Conservation (phyloP, 805 yeast genomes). For the Hanseniaspora guilliermondii region DNA sequence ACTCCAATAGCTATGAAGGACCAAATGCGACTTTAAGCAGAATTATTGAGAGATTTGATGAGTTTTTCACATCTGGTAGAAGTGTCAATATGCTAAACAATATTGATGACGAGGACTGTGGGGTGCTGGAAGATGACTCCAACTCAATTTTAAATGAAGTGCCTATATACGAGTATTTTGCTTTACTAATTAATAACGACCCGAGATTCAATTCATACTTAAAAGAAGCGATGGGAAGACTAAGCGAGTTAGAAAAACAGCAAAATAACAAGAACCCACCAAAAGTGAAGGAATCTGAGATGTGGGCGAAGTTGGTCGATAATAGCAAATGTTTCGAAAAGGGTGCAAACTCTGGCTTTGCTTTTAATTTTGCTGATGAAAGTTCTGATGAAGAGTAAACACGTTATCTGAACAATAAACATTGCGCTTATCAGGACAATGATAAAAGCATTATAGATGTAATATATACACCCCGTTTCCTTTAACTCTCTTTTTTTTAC, state of each 20-base stretch:
- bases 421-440: too few relatives aligned
- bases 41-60: slow-evolving; percentile 25
- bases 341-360: slow-evolving; percentile 1
- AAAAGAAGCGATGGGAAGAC: background rate
- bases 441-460: background rate
- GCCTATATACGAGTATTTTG: slow-evolving; percentile 54
- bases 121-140: slow-evolving; percentile 32
- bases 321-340: background rate
- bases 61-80: background rate
- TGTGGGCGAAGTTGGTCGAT: slow-evolving; percentile 6
- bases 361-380: slow-evolving; percentile 8
- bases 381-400: slow-evolving; percentile 7
- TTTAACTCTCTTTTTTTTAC: background rate
- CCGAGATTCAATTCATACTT: slow-evolving; percentile 16
- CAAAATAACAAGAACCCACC: background rate
- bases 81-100: slow-evolving; percentile 14
- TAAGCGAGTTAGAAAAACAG: background rate
- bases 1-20: slow-evolving; percentile 14
- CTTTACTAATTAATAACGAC: slow-evolving; percentile 34
- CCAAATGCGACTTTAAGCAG: slow-evolving; percentile 19
- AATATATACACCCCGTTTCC: background rate
- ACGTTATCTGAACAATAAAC: background rate
- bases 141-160: slow-evolving; percentile 28
- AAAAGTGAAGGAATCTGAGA: slow-evolving; percentile 2
- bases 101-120: slow-evolving; percentile 48